Percentiles rank a stretch among this genome's conserved stretches.
Conservation (phyloP, 495 filamentous ascomycete species). For the Thermothielavioides terrestris region DNA sequence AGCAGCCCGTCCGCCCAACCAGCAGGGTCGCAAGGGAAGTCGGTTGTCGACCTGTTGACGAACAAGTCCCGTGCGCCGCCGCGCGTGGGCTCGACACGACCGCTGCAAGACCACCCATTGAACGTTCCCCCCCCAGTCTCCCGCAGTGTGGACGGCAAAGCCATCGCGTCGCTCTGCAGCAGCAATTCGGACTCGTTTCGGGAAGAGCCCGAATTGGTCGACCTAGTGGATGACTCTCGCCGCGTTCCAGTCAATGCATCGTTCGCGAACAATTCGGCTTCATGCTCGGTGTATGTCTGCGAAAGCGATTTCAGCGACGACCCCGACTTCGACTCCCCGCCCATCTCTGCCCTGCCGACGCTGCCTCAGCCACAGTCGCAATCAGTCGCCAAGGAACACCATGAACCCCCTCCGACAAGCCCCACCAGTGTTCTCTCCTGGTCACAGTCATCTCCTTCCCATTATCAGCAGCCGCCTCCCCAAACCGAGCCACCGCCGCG, state of each 20-base stretch:
- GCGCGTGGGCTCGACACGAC: neutral
- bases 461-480: slow-evolving; percentile 10
- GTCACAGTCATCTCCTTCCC: slow-evolving; percentile 30
- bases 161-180: slow-evolving; percentile 33
- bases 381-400: neutral
- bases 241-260: neutral
- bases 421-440: slow-evolving; percentile 19
- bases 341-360: slow-evolving; percentile 37
- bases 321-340: slow-evolving; percentile 52
- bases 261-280: neutral
- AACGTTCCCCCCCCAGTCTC: slow-evolving; percentile 6
- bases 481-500: slow-evolving; percentile 3
- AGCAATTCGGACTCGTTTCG: slow-evolving; percentile 37
- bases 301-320: slow-evolving; percentile 67
- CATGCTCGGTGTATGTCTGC: slow-evolving; percentile 40
- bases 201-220: slow-evolving; percentile 22
- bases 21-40: slow-evolving; percentile 19
- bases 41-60: slow-evolving; percentile 24
- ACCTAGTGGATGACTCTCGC: slow-evolving; percentile 14
- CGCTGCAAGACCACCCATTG: slow-evolving; percentile 9
- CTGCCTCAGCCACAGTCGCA: slow-evolving; percentile 17
- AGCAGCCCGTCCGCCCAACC: slow-evolving; percentile 31
- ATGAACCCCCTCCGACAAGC: slow-evolving; percentile 11
- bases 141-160: slow-evolving; percentile 9
- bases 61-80: slow-evolving; percentile 1